These are phyloP conservation scores for Globisporangium okanoganense DNA, from an alignment of 352 stramenopile species.

Conservation along the genomic window DNA sequence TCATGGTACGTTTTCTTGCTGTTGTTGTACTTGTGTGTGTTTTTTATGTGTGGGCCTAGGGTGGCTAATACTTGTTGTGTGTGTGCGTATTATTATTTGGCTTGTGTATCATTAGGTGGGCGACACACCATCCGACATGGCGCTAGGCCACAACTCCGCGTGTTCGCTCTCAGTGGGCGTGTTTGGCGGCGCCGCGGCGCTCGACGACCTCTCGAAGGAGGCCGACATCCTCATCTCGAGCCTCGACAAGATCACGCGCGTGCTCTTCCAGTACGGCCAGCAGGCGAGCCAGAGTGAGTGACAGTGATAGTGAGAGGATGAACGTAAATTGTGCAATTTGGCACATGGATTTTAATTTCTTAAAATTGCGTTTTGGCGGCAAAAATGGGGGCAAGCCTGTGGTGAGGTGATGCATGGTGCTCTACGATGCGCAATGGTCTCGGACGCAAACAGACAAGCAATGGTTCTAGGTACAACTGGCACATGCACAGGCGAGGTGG, in stretches of 20 bases:
- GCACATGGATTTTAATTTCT: background rate
- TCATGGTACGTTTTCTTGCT: slow-evolving; percentile 27
- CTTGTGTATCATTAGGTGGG: slow-evolving; percentile 26
- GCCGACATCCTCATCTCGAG: slow-evolving; percentile 48
- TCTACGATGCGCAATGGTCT: too few species aligned
- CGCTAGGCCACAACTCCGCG: slow-evolving; percentile 23
- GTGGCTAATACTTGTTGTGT: background rate
- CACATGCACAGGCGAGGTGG: too few species aligned
- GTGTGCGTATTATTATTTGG: background rate
- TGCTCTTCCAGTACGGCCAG: slow-evolving; percentile 34
- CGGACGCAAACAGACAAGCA: too few species aligned
- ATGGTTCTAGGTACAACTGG: too few species aligned
- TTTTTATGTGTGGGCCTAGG: too few species aligned
- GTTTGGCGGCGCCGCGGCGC: slow-evolving; percentile 30
- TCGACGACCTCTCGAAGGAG: slow-evolving; percentile 37
- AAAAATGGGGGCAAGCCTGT: background rate
- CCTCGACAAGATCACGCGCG: slow-evolving; percentile 37
- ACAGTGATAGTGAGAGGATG: too few species aligned
- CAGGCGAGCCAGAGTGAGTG: slow-evolving; percentile 5
- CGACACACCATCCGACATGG: slow-evolving; percentile 47
- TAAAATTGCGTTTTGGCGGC: background rate
- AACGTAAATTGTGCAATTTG: too few species aligned
- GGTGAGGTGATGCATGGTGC: too few species aligned
- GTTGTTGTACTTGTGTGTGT: background rate
- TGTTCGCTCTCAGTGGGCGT: slow-evolving; percentile 41